Evolutionary conservation across 176 grass and related monocot species (phyloP), one percentile per base, ranked within the genome.

Genomic region (Oryza meyeriana): DNA sequence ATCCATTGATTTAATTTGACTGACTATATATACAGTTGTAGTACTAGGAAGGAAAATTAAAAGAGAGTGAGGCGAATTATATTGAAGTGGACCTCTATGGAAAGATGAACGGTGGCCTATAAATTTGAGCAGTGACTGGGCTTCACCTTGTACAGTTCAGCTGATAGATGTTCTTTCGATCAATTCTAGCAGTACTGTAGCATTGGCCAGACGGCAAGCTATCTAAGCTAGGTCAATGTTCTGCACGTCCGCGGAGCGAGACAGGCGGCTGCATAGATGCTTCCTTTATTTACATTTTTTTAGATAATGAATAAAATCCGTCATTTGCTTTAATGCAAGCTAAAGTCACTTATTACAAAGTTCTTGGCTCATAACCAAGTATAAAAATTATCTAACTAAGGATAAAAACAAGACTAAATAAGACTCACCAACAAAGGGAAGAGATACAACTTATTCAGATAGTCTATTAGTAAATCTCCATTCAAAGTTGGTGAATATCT

Each of bases 91-190:
- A 90, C 88, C 77, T 82, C 64, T 14, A 68, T 72, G 57, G 69
- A 77, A 87, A 93, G 64, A 17, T 87, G 71, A 41, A 86, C 85
- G 90, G 90, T 96, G 76, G 80, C 81, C 62, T 81, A 84, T 91
- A 91, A 88, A 80, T 94, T 83, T 30, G 64, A 81, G 58, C 78
- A 77, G 69, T 69, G 72, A 71, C 68, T 65, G 61, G 70, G 26
- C 81, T 34, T 79, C 80, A 8, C 28, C 34, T 44, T 33, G 33
- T 75, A 30, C 16, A 59, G 77, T 67, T 76, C 28, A 70, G 85
- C 3, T 47, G 40, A 47, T n/a, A n/a, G n/a, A n/a, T 41, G 34
- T 82, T 12, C 42, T 72, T 17, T 39, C 9, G 55, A 59, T 25
- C 55, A 25, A 59, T 59, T 38, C 52, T 44, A 5, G 34, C 6